phyloP scores from a whole-genome alignment of 495 filamentous ascomycete species.

The Trichoderma erinaceum region DNA sequence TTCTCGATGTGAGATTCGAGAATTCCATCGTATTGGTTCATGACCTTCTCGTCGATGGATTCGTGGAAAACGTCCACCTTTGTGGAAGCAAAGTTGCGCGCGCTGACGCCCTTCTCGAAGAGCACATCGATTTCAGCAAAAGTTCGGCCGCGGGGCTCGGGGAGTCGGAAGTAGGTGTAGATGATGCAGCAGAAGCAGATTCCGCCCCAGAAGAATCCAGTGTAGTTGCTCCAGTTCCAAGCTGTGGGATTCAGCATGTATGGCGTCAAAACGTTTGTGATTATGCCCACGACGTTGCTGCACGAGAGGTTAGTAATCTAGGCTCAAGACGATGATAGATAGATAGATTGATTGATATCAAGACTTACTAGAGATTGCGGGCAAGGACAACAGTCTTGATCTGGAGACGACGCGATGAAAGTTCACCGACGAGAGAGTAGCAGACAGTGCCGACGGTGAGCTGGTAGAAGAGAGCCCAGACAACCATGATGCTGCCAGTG shows the following conservation, averaged over 20 bases:
- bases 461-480: slow-evolving; percentile 71
- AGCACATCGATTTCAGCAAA: slow-evolving; percentile 71
- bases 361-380: slow-evolving; percentile 56
- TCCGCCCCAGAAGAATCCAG: slow-evolving; percentile 78
- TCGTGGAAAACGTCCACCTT: slow-evolving; percentile 63
- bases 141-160: slow-evolving; percentile 62
- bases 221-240: slow-evolving; percentile 70
- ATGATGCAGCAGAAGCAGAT: slow-evolving; percentile 67
- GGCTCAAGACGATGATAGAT: not conserved
- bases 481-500: slow-evolving; percentile 63
- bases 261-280: slow-evolving; percentile 63
- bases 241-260: slow-evolving; percentile 70
- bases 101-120: slow-evolving; percentile 59
- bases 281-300: slow-evolving; percentile 60
- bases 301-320: slow-evolving; percentile 22
- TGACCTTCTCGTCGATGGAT: slow-evolving; percentile 36
- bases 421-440: slow-evolving; percentile 70
- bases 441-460: slow-evolving; percentile 71
- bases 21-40: slow-evolving; percentile 7
- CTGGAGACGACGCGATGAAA: slow-evolving; percentile 66
- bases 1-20: not conserved
- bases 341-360: not conserved
- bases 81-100: slow-evolving; percentile 61
- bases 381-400: slow-evolving; percentile 65
- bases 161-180: slow-evolving; percentile 70